Conservation (phyloP, 139 green algal genomes). For the Chlamydomonas sphaeroides region DNA sequence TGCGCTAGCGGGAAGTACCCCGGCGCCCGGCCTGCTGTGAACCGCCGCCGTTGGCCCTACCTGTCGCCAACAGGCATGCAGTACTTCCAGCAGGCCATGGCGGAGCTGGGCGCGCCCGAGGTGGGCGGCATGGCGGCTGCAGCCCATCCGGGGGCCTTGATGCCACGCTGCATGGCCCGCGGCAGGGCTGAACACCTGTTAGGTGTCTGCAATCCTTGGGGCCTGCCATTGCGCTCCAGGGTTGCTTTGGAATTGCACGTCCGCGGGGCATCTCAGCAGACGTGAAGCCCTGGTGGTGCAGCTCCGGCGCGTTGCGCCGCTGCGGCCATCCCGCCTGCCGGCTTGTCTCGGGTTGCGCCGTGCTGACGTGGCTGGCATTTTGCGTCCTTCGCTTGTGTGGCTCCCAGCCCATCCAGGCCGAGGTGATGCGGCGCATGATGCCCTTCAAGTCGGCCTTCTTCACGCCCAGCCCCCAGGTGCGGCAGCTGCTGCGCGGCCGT, state of each 20-base stretch:
- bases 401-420: not conserved
- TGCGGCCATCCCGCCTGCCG: not conserved
- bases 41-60: too few species aligned
- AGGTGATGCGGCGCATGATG: conserved; percentile 33
- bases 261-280: too few species aligned
- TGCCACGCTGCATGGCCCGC: too few species aligned
- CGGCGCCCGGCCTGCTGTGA: too few species aligned
- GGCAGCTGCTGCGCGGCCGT: too few species aligned
- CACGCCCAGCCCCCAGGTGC: not conserved
- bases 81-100: conserved; percentile 32
- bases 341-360: not conserved
- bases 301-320: not conserved
- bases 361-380: too few species aligned
- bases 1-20: too few species aligned
- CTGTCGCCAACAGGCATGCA: not conserved
- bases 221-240: too few species aligned
- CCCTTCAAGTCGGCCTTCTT: conserved; percentile 37
- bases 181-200: not conserved
- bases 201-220: not conserved
- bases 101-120: conserved; percentile 30
- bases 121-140: not conserved
- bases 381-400: not conserved
- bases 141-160: too few species aligned
- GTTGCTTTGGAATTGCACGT: too few species aligned
- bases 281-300: not conserved